phyloP scores from a whole-genome alignment of 2,329 filamentous ascomycete species.

The Colletotrichum caudatum region DNA sequence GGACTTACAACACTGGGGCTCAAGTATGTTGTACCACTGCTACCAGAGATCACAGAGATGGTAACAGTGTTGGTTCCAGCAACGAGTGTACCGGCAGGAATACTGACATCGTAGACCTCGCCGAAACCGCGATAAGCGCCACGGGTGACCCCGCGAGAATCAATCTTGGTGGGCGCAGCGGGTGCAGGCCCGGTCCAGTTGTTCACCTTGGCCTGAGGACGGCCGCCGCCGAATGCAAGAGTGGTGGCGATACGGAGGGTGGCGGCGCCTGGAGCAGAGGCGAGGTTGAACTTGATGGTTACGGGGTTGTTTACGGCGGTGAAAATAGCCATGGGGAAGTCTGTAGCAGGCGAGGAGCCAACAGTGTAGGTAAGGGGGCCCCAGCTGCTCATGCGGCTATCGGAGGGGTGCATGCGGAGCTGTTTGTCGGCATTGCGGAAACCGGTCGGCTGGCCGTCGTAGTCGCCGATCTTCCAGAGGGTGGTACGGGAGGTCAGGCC shows the following conservation, averaged over 20 bases:
- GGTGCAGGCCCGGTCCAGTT: conserved; percentile 62
- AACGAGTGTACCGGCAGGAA: conserved; percentile 69
- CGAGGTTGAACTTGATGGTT: conserved; percentile 70
- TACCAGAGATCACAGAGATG: conserved; percentile 70
- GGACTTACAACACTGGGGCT: conserved; percentile 65
- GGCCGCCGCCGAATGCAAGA: conserved; percentile 69
- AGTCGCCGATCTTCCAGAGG: conserved; percentile 74
- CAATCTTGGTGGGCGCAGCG: conserved; percentile 69
- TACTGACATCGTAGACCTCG: conserved; percentile 72
- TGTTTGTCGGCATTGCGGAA: conserved; percentile 77
- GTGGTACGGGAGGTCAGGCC: conserved; percentile 60
- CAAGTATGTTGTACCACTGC: conserved; percentile 65
- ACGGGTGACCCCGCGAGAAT: conserved; percentile 73
- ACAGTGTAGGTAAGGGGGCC: conserved; percentile 71
- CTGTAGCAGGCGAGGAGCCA: conserved; percentile 62
- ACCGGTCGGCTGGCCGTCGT: conserved; percentile 72
- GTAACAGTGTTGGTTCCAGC: conserved; percentile 73
- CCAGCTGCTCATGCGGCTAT: conserved; percentile 73
- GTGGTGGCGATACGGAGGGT: conserved; percentile 76
- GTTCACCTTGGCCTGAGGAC: conserved; percentile 70
- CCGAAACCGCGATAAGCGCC: conserved; percentile 74
- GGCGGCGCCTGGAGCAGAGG: conserved; percentile 62
- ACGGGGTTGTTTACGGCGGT: conserved; percentile 69
- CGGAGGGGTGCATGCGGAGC: conserved; percentile 76
- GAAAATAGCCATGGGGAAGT: conserved; percentile 76